These are phyloP conservation scores for Calonectria pteridis DNA, from an alignment of 2,329 filamentous ascomycete species.

Conservation along the genomic window DNA sequence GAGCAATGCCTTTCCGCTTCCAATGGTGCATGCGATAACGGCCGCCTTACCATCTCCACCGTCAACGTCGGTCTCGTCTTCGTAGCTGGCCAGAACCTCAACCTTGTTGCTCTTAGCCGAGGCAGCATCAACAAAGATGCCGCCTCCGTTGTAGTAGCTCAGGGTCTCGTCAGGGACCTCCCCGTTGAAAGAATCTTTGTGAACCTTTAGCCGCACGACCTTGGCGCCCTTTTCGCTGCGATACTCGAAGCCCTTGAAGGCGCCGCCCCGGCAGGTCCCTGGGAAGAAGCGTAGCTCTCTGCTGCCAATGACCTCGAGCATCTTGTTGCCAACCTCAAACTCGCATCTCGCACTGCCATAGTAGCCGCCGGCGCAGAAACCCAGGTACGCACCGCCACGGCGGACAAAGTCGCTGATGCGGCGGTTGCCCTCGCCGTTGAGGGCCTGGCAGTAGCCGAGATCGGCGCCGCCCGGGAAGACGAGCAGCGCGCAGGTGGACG, in stretches of 20 bases:
- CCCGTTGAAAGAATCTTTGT: conserved; percentile 68
- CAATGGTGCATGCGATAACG: conserved; percentile 85
- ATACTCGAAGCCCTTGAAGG: conserved; percentile 92
- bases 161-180: conserved; percentile 72
- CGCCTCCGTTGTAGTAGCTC: conserved; percentile 94
- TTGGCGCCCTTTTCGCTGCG: conserved; percentile 86
- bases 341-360: conserved; percentile 87
- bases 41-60: conserved; percentile 81
- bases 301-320: conserved; percentile 86
- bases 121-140: conserved; percentile 87
- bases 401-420: conserved; percentile 88
- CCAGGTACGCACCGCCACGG: conserved; percentile 86
- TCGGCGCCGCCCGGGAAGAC: conserved; percentile 97
- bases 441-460: conserved; percentile 85
- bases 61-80: conserved; percentile 80
- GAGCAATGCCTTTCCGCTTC: conserved; percentile 82
- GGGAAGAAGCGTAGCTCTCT: conserved; percentile 92
- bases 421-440: conserved; percentile 90
- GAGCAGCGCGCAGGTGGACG: conserved; percentile 85
- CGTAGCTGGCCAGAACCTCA: conserved; percentile 86
- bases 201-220: conserved; percentile 76
- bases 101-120: conserved; percentile 73
- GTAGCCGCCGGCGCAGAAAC: conserved; percentile 95
- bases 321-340: conserved; percentile 85
- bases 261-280: conserved; percentile 85